phyloP scores from a whole-genome alignment of 768 basidiomycete species.

The Suillus brevipes region DNA sequence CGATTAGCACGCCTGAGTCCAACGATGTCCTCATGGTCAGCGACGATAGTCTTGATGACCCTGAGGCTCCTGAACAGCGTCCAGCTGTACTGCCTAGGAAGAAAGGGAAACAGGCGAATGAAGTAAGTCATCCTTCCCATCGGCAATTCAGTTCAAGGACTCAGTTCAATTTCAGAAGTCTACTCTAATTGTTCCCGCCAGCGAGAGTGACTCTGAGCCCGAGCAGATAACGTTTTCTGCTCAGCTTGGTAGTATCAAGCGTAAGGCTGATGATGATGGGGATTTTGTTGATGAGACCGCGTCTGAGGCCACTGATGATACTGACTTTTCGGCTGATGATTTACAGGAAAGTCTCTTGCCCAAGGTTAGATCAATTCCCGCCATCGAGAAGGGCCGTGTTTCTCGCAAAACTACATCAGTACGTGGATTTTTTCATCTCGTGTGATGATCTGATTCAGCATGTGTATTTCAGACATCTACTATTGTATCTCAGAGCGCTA shows the following conservation, averaged over 20 bases:
- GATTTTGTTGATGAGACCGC: background rate
- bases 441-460: background rate
- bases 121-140: background rate
- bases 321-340: background rate
- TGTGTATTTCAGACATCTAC: background rate
- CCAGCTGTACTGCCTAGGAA: background rate
- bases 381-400: background rate
- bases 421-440: background rate
- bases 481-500: background rate
- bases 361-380: background rate
- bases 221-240: background rate
- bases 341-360: background rate
- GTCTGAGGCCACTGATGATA: background rate
- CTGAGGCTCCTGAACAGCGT: background rate
- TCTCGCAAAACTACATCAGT: background rate
- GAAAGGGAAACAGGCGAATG: background rate
- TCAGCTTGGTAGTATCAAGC: conserved; percentile 2
- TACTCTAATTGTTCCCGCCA: background rate
- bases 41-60: background rate
- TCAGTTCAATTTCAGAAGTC: background rate
- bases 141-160: too few relatives aligned
- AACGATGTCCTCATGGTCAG: background rate
- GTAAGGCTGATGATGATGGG: background rate
- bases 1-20: background rate
- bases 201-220: background rate